Conservation (phyloP, 208 protist genomes). For the Porcisia deanei region DNA sequence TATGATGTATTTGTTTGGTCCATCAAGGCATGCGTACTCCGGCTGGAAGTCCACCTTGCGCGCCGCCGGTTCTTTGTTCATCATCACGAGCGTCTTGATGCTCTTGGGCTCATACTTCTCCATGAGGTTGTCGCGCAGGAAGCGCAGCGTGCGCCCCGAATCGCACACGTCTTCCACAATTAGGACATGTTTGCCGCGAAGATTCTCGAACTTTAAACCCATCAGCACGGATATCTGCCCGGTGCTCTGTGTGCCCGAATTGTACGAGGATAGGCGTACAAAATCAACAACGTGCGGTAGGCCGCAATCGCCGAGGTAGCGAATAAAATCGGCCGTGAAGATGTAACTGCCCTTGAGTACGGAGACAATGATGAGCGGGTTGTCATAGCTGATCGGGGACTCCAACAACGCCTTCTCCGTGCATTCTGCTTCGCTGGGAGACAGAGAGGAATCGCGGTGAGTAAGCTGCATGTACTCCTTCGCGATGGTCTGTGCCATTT, state of each 20-base stretch:
- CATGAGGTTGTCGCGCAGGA: conserved; percentile 49
- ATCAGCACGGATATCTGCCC: conserved; percentile 61
- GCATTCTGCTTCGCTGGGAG: conserved; percentile 1
- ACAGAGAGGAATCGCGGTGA: conserved; percentile 45
- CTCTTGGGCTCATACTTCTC: conserved; percentile 51
- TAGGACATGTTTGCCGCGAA: conserved; percentile 83
- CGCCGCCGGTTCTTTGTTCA: conserved; percentile 72
- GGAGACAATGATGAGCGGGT: conserved; percentile 87
- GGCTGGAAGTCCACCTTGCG: conserved; percentile 56
- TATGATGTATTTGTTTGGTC: conserved; percentile 85
- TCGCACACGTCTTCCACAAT: conserved; percentile 92
- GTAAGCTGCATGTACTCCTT: conserved; percentile 59
- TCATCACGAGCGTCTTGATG: conserved; percentile 74
- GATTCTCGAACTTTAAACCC: conserved; percentile 55
- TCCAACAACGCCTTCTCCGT: conserved; percentile 4
- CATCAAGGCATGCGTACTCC: conserved; percentile 68
- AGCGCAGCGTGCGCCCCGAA: conserved; percentile 76
- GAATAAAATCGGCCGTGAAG: conserved; percentile 89
- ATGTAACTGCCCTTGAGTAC: conserved; percentile 92
- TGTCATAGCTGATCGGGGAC: conserved; percentile 69
- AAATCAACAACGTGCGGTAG: conserved; percentile 88
- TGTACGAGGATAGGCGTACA: conserved; percentile 80
- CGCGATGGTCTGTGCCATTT: conserved; percentile 58
- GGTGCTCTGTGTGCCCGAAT: conserved; percentile 57
- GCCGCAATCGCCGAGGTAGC: conserved; percentile 68